Percentiles rank a stretch among this genome's conserved stretches.
phyloP scores from a whole-genome alignment of 208 protist genomes.

The Trypanosoma scelopori region DNA sequence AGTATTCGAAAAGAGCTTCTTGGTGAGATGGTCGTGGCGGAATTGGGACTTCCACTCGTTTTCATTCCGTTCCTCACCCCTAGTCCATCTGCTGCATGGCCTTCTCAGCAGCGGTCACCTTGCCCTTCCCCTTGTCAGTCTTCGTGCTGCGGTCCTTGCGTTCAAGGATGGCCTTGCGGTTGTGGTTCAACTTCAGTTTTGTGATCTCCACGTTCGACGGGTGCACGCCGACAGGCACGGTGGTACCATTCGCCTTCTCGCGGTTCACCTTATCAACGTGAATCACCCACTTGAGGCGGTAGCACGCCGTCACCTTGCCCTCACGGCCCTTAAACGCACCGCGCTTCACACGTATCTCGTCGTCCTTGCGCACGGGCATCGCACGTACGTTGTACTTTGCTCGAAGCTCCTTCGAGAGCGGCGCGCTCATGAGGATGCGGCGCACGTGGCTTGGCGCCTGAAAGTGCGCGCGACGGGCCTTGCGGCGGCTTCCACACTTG shows the following conservation, averaged over 20 bases:
- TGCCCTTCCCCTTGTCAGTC: conserved; percentile 92
- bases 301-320: conserved; percentile 97
- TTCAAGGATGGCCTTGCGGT: conserved; percentile 97
- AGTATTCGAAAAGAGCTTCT: conserved; percentile 27
- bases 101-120: conserved; percentile 89
- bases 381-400: conserved; percentile 98
- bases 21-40: background rate
- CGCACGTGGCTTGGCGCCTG: conserved; percentile 95
- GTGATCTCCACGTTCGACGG: conserved; percentile 99
- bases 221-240: conserved; percentile 95
- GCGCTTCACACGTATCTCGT: conserved; percentile 97
- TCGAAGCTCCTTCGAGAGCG: conserved; percentile 98
- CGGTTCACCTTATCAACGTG: conserved; percentile 98
- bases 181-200: conserved; percentile 98
- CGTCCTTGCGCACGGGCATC: conserved; percentile 99
- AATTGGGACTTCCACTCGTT: background rate
- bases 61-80: conserved; percentile 7
- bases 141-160: conserved; percentile 90
- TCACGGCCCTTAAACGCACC: conserved; percentile 96
- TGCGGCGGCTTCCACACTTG: conserved; percentile 94
- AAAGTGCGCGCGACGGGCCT: conserved; percentile 99
- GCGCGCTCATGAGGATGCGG: conserved; percentile 97
- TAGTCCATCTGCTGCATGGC: conserved; percentile 95
- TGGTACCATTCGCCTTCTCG: conserved; percentile 96
- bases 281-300: conserved; percentile 99